Base-by-base conservation (phyloP, 1,139 yeast species). In the Yarrowia galli region DNA sequence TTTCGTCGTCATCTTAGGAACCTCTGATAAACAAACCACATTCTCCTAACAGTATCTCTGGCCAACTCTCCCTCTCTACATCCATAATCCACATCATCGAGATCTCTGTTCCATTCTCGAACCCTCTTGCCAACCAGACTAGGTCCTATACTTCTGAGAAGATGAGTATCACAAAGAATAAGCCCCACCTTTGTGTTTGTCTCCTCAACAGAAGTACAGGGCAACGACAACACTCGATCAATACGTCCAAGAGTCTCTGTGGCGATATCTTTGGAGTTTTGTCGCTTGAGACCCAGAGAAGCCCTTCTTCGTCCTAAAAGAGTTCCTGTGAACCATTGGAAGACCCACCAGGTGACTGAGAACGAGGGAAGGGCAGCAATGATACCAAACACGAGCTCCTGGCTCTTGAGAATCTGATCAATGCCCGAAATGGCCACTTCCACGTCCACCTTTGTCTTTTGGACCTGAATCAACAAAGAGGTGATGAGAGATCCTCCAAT, bases 391-490 rank as follows among this genome's bases (percentile, higher is more conserved):
- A 95, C 96, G 67, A 95, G 84, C 76, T 95, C 97, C 79, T 95
- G 99, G 58, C 96, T 89, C 77, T 92, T 89, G 68, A 95, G 83
- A 72, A 95, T 81, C 76, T 91, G 89, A 78, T 95, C 98, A 71
- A 95, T 93, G 10, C 98, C 98, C 73, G 84, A 87, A 70, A 95
- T 85, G 0, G 97, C 98, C 10, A 92, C 82, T 42, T 91, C 95
- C 3, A 97, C 97, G 76, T 95, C 99, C 16, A 95, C 98, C 79
- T 95, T 95, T 16, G 97, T 89, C 78, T 95, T 95, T 76, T 95
- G 99, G 12, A 95, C 82, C 77, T 95, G 98, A 70, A 95, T 93
- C 73, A 95, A 79, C 61, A 95, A 78, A 15, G 95, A 87, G 66
- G 97, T 83, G 10, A 92, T 79, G 71, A 95, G 82, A 67, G 88